These are phyloP conservation scores for Yamadazyma kanchanaburiensis DNA, from an alignment of 1,139 yeast genomes.

Conservation along the genomic window DNA sequence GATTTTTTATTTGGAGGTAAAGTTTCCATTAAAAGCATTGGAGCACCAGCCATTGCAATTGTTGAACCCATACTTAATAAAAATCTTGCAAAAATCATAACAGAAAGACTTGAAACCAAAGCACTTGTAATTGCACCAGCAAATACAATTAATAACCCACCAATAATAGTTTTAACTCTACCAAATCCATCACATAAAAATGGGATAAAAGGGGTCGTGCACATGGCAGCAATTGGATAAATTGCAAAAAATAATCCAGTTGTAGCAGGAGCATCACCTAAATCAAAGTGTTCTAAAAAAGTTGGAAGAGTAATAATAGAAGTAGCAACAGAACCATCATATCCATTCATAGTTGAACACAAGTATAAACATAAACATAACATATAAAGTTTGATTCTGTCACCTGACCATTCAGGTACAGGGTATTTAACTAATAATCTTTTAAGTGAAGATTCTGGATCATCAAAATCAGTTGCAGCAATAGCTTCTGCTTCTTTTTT, in stretches of 20 bases:
- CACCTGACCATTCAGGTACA: too few species aligned
- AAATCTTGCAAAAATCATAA: too few species aligned
- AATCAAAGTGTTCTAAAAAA: constrained; percentile 13
- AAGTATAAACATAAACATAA: too few species aligned
- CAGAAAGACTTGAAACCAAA: constrained; percentile 10
- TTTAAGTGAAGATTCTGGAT: too few species aligned
- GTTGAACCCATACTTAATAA: constrained; percentile 9
- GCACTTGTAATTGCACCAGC: constrained; percentile 19
- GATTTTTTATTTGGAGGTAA: constrained; percentile 16
- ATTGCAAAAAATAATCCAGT: constrained; percentile 19
- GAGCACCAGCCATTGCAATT: constrained; percentile 13
- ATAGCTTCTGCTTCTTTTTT: too few species aligned
- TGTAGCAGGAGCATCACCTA: constrained; percentile 12
- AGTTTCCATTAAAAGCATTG: constrained; percentile 17
- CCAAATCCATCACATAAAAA: constrained; percentile 11
- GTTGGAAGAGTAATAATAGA: constrained; percentile 9
- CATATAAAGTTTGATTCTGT: too few species aligned
- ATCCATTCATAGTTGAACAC: too few species aligned
- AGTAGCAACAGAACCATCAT: too few species aligned
- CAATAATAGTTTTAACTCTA: too few species aligned
- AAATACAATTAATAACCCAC: too few species aligned
- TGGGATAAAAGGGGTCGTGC: constrained; percentile 13
- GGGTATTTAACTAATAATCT: too few species aligned
- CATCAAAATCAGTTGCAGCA: constrained; percentile 2
- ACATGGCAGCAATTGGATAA: constrained; percentile 16